phyloP scores from a whole-genome alignment of 2,329 filamentous ascomycete genomes.

The Lasiodiplodia sp. region DNA sequence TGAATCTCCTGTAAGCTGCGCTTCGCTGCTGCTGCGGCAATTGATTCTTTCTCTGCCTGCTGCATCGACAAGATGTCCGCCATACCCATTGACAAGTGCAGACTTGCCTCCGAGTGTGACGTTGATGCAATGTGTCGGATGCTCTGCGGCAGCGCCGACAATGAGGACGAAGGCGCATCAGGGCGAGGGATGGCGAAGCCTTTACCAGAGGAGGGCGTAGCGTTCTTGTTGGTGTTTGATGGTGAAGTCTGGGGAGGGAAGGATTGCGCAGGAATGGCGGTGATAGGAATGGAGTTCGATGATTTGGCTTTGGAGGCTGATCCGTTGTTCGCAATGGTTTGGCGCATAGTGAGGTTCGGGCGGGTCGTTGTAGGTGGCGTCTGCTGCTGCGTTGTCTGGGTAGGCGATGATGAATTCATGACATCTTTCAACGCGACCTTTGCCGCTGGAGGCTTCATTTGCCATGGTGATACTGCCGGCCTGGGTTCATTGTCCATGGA shows the following conservation, averaged over 20 bases:
- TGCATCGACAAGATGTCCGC: slow-evolving; percentile 90
- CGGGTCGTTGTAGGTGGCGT: slow-evolving; percentile 42
- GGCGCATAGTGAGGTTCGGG: slow-evolving; percentile 66
- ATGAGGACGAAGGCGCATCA: slow-evolving; percentile 38
- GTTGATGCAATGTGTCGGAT: slow-evolving; percentile 60
- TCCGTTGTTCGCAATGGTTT: slow-evolving; percentile 58
- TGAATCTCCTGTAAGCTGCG: slow-evolving; percentile 93
- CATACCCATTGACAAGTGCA: slow-evolving; percentile 71
- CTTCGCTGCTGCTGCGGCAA: slow-evolving; percentile 85
- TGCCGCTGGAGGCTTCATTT: slow-evolving; percentile 59
- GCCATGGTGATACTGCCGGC: slow-evolving; percentile 66
- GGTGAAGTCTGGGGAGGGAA: slow-evolving; percentile 32
- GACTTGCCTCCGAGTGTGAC: slow-evolving; percentile 65
- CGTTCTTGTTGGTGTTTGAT: slow-evolving; percentile 19
- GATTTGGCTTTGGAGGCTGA: slow-evolving; percentile 39
- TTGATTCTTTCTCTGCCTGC: slow-evolving; percentile 79
- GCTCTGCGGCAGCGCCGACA: slow-evolving; percentile 50
- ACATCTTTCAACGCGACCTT: slow-evolving; percentile 59
- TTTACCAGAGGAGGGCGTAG: slow-evolving; percentile 12
- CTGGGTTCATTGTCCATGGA: slow-evolving; percentile 27
- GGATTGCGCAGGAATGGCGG: slow-evolving; percentile 38
- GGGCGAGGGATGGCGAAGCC: slow-evolving; percentile 22
- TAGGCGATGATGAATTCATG: slow-evolving; percentile 42
- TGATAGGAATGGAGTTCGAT: slow-evolving; percentile 30
- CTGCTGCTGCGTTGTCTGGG: slow-evolving; percentile 39